These are phyloP conservation scores for Elymus sibiricus DNA, from an alignment of 176 grass and related monocot species.

Conservation along the genomic window DNA sequence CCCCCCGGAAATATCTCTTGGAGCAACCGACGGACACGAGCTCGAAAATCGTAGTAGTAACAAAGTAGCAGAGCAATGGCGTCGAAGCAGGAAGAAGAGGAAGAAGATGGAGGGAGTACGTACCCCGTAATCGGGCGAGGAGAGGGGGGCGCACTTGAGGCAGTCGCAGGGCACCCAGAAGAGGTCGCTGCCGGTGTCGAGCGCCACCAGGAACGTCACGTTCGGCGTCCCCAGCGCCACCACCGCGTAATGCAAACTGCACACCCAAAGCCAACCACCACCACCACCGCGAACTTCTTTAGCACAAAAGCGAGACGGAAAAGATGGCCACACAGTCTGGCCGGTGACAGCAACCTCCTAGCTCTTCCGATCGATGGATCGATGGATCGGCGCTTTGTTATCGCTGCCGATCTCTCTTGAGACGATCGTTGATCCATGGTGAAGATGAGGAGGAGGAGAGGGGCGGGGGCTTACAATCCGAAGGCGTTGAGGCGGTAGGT, in stretches of 20 bases:
- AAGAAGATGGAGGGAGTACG: not conserved
- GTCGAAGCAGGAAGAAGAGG: not conserved
- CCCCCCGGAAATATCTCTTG: not conserved
- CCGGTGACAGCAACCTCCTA: not conserved
- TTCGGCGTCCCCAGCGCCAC: slow-evolving; percentile 86
- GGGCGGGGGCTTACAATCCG: slow-evolving; percentile 59
- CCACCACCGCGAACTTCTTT: slow-evolving; percentile 29
- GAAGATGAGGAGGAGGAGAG: not conserved
- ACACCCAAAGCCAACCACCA: slow-evolving; percentile 17
- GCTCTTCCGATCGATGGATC: too few relatives aligned
- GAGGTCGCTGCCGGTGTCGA: slow-evolving; percentile 92
- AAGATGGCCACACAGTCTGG: not conserved
- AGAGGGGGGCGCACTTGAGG: slow-evolving; percentile 49
- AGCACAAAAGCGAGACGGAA: slow-evolving; percentile 12
- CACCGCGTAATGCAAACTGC: slow-evolving; percentile 83
- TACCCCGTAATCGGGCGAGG: slow-evolving; percentile 46
- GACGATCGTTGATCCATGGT: not conserved
- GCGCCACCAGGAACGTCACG: slow-evolving; percentile 80
- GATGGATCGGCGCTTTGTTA: not conserved
- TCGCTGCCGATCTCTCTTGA: not conserved
- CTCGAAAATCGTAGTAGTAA: not conserved
- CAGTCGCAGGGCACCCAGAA: slow-evolving; percentile 97
- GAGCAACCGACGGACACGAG: not conserved
- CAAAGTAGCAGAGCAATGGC: not conserved
- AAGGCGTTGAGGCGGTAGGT: slow-evolving; percentile 40